A percentile compares a stretch with the other conserved stretches of the same genome.
phyloP scores from a whole-genome alignment of 208 protist genomes.

The Phytomonas sp. region DNA sequence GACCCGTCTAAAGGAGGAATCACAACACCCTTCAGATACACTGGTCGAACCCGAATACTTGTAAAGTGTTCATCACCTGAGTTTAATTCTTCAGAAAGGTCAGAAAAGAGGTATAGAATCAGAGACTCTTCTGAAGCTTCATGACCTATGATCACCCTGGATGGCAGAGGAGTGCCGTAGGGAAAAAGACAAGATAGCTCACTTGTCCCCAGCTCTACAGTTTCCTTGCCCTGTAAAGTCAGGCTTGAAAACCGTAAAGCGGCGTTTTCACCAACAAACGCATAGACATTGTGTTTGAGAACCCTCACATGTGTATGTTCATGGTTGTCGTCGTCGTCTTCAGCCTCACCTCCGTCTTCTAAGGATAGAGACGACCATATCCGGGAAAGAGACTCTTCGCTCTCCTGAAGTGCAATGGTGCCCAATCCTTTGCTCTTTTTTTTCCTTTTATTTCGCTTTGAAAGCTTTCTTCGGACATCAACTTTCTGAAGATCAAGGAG shows the following conservation, averaged over 20 bases:
- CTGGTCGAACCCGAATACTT: neutral
- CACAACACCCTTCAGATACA: neutral
- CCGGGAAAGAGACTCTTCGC: neutral
- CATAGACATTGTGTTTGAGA: conserved; percentile 32
- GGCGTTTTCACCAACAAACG: conserved; percentile 28
- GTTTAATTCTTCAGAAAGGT: neutral
- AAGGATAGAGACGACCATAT: conserved; percentile 17
- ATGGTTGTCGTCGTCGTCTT: conserved; percentile 15
- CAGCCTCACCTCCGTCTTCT: conserved; percentile 12
- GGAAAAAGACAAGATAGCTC: neutral
- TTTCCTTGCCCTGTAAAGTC: neutral
- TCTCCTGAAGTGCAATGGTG: neutral
- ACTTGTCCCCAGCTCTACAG: neutral
- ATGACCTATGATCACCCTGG: neutral
- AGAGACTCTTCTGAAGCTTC: neutral
- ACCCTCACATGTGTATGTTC: conserved; percentile 15
- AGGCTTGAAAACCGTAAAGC: neutral
- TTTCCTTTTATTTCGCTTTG: neutral
- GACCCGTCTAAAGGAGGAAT: neutral
- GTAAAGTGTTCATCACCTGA: neutral
- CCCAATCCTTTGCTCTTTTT: neutral
- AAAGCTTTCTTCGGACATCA: conserved; percentile 1
- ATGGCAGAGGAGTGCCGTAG: neutral
- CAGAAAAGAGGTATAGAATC: neutral
- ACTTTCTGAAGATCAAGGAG: conserved; percentile 15